Evolutionary conservation across 1,284 basidiomycete genomes (phyloP), one percentile per base, ranked within the genome.

Genomic region (Microbotryomycetes sp.): DNA sequence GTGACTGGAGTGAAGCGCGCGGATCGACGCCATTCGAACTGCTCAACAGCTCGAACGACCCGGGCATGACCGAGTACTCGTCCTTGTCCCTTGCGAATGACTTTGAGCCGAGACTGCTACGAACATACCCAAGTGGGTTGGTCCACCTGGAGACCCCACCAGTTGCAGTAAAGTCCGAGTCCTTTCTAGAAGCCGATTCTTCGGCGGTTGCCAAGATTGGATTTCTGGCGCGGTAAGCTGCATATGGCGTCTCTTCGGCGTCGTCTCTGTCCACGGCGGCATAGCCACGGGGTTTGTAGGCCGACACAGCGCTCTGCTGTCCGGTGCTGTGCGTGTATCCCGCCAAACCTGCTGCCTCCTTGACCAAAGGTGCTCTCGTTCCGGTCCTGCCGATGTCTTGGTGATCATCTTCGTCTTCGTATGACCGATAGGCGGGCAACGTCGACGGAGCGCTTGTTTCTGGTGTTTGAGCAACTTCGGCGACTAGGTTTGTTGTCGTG

Each of bases 241-340:
- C 47, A 26, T 65, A 65, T 15, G n/a, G 31, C 3, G 45, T 31
- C 0, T 45, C 55, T 5, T 49, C 51, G 13, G 57, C 45, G 15
- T 60, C 65, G 21, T 48, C 58, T 2, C 30, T 13, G 2, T 58
- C 63, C 2, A 67, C 47, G 0, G 58, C 62, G 5, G 62, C 66
- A 28, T 67, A 67, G 16, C 27, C 41, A 28, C 52, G 52, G 3
- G 53, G 54, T 47, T 54, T 24, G 30, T 65, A 61, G 7, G 63
- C 56, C 7, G 57, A 45, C 18, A 57, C 59, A 5, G 45, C 46
- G 54, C 49, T 41, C 47, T 26, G 2, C 18, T 29, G 5, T 27
- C 26, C 13, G 16, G 29, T 30, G 30, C 7, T n/a, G 26, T 29
- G n/a, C n/a, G 29, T 31, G 21, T 15, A 47, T 4, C 50, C 57